These are phyloP conservation scores for Corylus avellana DNA, from an alignment of 306 rosid species.

Conservation along the genomic window DNA sequence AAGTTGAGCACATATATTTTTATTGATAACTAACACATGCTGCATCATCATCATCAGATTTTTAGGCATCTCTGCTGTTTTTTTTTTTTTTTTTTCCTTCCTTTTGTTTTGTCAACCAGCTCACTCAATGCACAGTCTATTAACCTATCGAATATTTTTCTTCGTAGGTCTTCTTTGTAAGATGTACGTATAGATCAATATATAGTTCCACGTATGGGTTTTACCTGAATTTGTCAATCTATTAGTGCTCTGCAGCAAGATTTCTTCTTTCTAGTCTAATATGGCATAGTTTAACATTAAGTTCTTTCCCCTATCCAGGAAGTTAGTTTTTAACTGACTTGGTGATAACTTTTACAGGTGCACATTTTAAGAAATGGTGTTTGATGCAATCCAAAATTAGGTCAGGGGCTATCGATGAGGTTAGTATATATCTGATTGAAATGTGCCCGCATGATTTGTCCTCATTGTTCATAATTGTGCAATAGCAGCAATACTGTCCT, in stretches of 20 bases:
- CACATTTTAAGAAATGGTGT: constrained; percentile 98
- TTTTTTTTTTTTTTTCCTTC: not conserved
- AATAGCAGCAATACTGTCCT: not conserved
- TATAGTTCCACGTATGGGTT: not conserved
- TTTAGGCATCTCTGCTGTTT: not conserved
- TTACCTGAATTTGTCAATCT: not conserved
- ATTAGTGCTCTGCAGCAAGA: not conserved
- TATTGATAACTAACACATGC: not conserved
- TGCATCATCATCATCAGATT: not conserved
- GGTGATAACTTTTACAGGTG: constrained; percentile 58
- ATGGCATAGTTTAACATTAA: not conserved
- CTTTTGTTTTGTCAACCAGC: not conserved
- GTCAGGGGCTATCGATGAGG: constrained; percentile 91
- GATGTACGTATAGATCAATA: not conserved
- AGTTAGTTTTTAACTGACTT: constrained; percentile 18
- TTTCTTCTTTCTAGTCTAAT: not conserved
- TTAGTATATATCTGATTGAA: constrained; percentile 37
- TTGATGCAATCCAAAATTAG: constrained; percentile 93
- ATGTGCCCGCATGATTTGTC: not conserved
- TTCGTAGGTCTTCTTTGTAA: not conserved
- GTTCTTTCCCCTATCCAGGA: not conserved
- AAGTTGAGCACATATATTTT: too few relatives aligned
- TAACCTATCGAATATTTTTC: not conserved
- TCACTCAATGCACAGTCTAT: not conserved
- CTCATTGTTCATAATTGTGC: not conserved